Evolutionary conservation across 1,139 yeast species (phyloP), one percentile per base, ranked within the genome.

Genomic region (Lodderomyces metapsilosis): DNA sequence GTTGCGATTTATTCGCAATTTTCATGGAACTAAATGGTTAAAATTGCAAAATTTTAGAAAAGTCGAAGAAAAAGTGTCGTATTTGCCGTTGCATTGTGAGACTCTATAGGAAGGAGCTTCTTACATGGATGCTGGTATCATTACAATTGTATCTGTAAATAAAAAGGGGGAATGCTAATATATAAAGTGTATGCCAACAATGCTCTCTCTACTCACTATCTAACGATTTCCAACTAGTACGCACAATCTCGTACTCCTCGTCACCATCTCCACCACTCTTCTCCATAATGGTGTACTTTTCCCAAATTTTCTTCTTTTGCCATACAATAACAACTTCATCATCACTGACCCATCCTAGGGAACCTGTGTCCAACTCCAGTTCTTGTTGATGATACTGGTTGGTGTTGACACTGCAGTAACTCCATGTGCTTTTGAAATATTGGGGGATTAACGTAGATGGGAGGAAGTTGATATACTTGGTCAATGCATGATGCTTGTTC

Each of bases 341-440:
- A 50, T 83, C 85, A 10, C 82, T 81, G 1, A 82, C 71, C 96
- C 96, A 88, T 1, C 94, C 96, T 30, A 91, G 52, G 0, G 78
- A 78, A 0, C 96, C 94, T 30, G 62, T 57, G 51, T 83, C 88
- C 43, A 69, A 71, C 16, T 53, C 44, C 45, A 53, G 60, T 45
- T 52, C 65, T 12, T 58, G 59, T 3, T 55, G 43, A 47, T 69
- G 74, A 43, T 67, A 57, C 43, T 73, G 64, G 45, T 73, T 75
- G 28, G 89, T 78, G 51, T 85, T 84, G n/a, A 80, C 71, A 1
- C 91, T 83, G 39, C 89, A 88, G 64, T 85, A 87, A 36, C 95
- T 84, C 98, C 97, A 91, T 11, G 86, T 84, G 1, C 95, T 84
- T 43, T 84, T 79, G 62, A 91, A 86, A 59, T 91, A 91, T 39